Base-by-base conservation (phyloP, 2,329 filamentous ascomycete species). In the Penicillium crustosum region DNA sequence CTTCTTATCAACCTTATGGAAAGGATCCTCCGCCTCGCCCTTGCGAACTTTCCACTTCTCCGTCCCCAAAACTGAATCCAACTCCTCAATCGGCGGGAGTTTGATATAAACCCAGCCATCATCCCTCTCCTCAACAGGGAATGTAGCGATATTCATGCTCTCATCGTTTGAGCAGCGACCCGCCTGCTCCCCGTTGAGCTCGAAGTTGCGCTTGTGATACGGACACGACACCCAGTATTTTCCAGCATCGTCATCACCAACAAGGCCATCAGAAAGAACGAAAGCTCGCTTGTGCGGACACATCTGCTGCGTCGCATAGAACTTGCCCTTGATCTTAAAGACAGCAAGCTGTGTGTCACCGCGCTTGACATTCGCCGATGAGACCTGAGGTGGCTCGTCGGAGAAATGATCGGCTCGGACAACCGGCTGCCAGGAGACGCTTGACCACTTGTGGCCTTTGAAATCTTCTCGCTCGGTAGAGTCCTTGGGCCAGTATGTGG, bases 261-360 rank as follows among this genome's bases (percentile, higher is more conserved):
- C 83, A 9, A 96, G 78, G 1, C 91, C 91, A 71, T 96, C 93
- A 0, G 89, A 89, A 27, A 96, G 84, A n/a, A 93, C 88, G 69
- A 96, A 96, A 1, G 91, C 88, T 12, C 91, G 88, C 77, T 93
- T 94, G 78, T 96, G 91, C 10, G 92, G 92, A 73, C 92, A 96
- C 92, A 96, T 96, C 72, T 96, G 91, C 77, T 96, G 92, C 15
- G 89, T 89, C 58, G 90, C 89, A 74, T 93, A 93, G 80, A 88
- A 95, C 53, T 83, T 84, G 21, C 91, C 91, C 53, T 85, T 84
- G 61, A 96, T 83, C 67, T 91, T 89, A 85, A 93, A 96, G 53
- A 96, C 79, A 8, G 92, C 91, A 2, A 96, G 83, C 74, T 96
- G 92, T 0, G 91, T 96, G 73, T 96, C 91, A 43, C 92, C 90